These are phyloP conservation scores for Ormosia emarginata DNA, from an alignment of 306 rosid species.

Conservation along the genomic window DNA sequence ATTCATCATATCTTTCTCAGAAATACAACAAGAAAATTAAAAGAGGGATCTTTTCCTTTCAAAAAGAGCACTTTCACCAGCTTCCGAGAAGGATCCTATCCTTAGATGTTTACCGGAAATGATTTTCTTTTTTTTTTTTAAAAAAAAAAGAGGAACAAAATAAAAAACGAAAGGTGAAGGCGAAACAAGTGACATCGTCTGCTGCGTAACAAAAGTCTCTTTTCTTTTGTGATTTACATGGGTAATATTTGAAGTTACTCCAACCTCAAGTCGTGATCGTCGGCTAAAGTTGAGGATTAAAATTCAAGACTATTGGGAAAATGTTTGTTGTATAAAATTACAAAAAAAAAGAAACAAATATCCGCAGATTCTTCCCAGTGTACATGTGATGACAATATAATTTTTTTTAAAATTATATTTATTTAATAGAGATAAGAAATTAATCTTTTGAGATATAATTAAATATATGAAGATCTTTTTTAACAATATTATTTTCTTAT, in stretches of 20 bases:
- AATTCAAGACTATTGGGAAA: neutral
- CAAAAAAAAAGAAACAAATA: neutral
- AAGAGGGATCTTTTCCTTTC: constrained; percentile 46
- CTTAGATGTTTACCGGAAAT: constrained; percentile 27
- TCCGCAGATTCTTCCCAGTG: neutral
- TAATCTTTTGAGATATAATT: no score
- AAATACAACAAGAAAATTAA: constrained; percentile 29
- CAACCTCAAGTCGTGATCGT: neutral
- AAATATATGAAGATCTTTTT: no score
- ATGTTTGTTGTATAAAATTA: neutral
- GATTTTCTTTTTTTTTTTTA: neutral
- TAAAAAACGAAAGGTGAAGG: constrained; percentile 23
- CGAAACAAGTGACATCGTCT: constrained; percentile 10
- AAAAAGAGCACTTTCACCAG: constrained; percentile 52
- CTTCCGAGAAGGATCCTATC: constrained; percentile 75
- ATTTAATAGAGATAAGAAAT: no score
- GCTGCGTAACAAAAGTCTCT: constrained; percentile 20
- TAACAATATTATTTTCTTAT: no score
- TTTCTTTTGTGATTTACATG: constrained; percentile 15
- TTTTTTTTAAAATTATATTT: no score
- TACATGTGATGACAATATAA: neutral
- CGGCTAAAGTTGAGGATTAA: neutral
- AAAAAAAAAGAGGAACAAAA: neutral
- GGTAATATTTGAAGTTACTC: neutral
- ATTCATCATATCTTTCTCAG: constrained; percentile 42